These are phyloP conservation scores for Phylloporus arenicola DNA, from an alignment of 768 basidiomycete species.

Conservation along the genomic window DNA sequence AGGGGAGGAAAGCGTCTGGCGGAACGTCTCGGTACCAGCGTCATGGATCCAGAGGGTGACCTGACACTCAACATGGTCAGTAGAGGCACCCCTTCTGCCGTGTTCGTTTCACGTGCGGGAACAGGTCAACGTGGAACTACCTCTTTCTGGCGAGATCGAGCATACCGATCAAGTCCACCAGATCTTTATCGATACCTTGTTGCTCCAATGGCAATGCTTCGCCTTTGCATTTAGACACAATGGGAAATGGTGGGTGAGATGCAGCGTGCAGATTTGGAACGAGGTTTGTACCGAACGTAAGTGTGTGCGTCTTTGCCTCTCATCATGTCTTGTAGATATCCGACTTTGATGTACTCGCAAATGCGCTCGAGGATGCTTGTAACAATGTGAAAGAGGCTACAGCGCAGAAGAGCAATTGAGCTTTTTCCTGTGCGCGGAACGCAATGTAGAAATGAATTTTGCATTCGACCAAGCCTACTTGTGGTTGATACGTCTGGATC, in stretches of 20 bases:
- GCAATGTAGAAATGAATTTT: neutral
- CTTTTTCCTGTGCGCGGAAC: neutral
- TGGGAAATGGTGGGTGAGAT: constrained; percentile 30
- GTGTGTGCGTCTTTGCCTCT: neutral
- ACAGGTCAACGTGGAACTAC: constrained; percentile 41
- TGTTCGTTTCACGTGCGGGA: neutral
- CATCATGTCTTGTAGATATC: constrained; percentile 20
- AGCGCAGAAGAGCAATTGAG: constrained; percentile 2
- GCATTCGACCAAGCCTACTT: neutral
- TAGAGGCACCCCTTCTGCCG: neutral
- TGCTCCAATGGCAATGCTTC: constrained; percentile 20
- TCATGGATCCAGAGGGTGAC: constrained; percentile 57
- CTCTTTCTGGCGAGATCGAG: constrained; percentile 27
- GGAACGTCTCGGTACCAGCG: constrained; percentile 51
- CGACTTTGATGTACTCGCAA: constrained; percentile 28
- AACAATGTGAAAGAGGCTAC: constrained; percentile 10
- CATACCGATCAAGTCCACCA: constrained; percentile 8
- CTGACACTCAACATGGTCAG: constrained; percentile 68
- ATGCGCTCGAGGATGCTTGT: constrained; percentile 24
- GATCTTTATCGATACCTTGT: constrained; percentile 15
- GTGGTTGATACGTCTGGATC: neutral
- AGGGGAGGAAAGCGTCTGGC: constrained; percentile 59
- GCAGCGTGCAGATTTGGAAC: constrained; percentile 30
- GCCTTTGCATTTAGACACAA: constrained; percentile 20
- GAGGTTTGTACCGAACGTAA: constrained; percentile 18